A percentile compares a stretch with the other conserved stretches of the same genome.
phyloP scores from a whole-genome alignment of 2,329 filamentous ascomycete species.

The Trichoderma atrobrunneum region DNA sequence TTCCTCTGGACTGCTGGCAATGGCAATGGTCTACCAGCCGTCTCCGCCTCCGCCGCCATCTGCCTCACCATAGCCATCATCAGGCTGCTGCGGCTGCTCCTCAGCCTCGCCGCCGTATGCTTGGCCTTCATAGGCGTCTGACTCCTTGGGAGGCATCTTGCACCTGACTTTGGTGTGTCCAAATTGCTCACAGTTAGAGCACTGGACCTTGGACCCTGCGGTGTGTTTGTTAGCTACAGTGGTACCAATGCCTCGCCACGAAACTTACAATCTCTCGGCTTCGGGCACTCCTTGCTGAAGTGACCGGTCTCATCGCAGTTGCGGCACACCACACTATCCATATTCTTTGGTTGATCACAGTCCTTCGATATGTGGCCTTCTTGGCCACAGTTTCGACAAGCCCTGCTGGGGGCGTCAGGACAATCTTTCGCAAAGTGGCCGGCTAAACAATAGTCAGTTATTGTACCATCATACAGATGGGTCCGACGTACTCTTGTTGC shows the following conservation, averaged over 20 bases:
- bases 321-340: conserved; percentile 54
- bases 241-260: not conserved
- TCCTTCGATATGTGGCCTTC: conserved; percentile 57
- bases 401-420: conserved; percentile 55
- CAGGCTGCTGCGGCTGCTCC: not conserved
- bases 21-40: conserved; percentile 9
- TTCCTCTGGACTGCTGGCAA: not conserved
- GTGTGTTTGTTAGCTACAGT: conserved; percentile 23
- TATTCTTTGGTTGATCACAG: conserved; percentile 46
- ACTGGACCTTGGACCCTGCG: conserved; percentile 41
- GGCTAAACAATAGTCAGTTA: conserved; percentile 34
- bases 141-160: conserved; percentile 30
- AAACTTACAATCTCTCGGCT: conserved; percentile 46
- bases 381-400: conserved; percentile 61
- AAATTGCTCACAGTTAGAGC: conserved; percentile 38
- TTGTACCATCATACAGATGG: not conserved
- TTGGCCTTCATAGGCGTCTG: not conserved
- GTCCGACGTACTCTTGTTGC: conserved; percentile 53
- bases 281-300: conserved; percentile 59
- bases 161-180: conserved; percentile 41
- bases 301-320: conserved; percentile 61
- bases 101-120: not conserved
- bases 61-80: not conserved
- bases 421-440: conserved; percentile 65
- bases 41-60: not conserved